Evolutionary conservation across 441 rosid genomes (phyloP), one percentile per base, ranked within the genome.

Genomic region (Kokia cookei): DNA sequence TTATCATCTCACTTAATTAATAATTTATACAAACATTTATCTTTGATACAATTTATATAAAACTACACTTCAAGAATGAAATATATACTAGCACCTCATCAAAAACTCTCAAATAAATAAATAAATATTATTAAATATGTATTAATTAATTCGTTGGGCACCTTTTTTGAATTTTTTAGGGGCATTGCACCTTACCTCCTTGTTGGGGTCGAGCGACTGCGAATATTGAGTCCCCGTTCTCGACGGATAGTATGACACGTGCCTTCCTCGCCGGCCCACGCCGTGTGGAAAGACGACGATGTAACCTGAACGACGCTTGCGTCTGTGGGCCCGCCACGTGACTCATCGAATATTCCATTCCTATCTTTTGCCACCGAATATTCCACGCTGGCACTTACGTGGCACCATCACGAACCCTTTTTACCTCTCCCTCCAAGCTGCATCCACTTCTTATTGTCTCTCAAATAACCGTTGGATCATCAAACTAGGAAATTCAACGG

Each of bases 361-460:
- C 73, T 26, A 6, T 32, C 83, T 72, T 63, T 84, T 87, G 80
- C 80, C 69, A 5, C 37, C 59, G 82, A 85, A 84, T 81, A 77
- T 82, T 84, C 82, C 87, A 84, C 73, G 85, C 79, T 77, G 86
- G 79, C 82, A 55, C 66, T 76, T 10, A 59, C 73, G 65, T 75
- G 79, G 70, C 82, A 15, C 37, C 6, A 6, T 32, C 37, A 32
- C 37, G 37, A 32, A 32, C 6, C 37, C 37, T 32, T 32, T 5
- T 32, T 32, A 32, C 37, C 37, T 5, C 37, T 35, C 40, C 19
- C 37, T 6, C 35, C 10, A 32, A 32, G 37, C 47, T 11, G 47
- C 26, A 9, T n/a, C 37, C 37, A 32, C 77, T 1, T 17, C 26
- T 69, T 43, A 69, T 24, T 6, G 7, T 13, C n/a, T 22, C 54